Conservation (phyloP, 768 basidiomycete species). For the Grammothele lineata region DNA sequence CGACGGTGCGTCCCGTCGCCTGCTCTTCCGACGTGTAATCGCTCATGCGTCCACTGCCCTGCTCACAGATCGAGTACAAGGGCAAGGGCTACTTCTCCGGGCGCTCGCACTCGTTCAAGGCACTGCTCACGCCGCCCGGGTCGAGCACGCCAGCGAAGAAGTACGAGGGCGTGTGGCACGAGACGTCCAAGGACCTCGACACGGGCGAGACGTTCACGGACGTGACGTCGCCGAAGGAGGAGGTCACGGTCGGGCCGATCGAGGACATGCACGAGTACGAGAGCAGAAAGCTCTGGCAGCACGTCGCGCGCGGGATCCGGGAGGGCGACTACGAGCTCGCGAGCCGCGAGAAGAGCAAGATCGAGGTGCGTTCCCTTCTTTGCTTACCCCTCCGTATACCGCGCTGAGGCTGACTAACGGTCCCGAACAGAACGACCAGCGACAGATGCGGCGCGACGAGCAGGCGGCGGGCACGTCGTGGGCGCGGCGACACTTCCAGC, state of each 20-base stretch:
- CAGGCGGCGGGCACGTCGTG: conserved; percentile 64
- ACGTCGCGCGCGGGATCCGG: conserved; percentile 87
- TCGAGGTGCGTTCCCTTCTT: conserved; percentile 58
- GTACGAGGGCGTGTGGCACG: conserved; percentile 84
- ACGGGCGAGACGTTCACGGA: conserved; percentile 67
- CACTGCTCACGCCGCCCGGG: conserved; percentile 54
- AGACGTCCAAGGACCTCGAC: conserved; percentile 50
- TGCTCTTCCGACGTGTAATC: too few relatives aligned
- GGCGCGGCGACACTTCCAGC: conserved; percentile 73
- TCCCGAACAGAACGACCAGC: conserved; percentile 74
- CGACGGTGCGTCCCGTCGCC: conserved; percentile 35
- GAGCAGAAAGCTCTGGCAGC: conserved; percentile 78
- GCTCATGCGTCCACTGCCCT: too few relatives aligned
- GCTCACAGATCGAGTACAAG: conserved; percentile 74
- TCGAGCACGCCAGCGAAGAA: conserved; percentile 36
- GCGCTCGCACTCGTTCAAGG: conserved; percentile 83
- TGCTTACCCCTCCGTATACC: conserved; percentile 1
- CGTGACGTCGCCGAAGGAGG: conserved; percentile 68
- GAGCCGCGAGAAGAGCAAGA: conserved; percentile 79
- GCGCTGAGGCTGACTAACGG: neutral
- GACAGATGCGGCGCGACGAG: conserved; percentile 86
- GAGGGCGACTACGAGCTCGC: conserved; percentile 93
- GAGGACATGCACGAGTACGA: conserved; percentile 79
- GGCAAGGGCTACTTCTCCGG: conserved; percentile 95
- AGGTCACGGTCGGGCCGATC: conserved; percentile 59